These are phyloP conservation scores for Scheffersomyces segobiensis DNA, from an alignment of 1,139 yeast genomes.

Conservation along the genomic window DNA sequence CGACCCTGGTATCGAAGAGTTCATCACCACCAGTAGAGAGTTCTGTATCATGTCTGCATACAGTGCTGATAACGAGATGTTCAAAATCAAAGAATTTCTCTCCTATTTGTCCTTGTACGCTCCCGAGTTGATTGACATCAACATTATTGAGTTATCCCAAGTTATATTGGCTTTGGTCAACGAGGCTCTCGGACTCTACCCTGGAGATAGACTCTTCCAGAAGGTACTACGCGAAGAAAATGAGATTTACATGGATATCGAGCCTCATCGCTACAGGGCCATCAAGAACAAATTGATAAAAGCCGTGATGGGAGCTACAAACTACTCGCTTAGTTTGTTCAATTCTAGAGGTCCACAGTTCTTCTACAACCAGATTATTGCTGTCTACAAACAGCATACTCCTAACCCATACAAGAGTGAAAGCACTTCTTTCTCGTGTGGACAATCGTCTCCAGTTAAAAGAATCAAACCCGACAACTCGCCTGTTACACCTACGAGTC, in stretches of 20 bases:
- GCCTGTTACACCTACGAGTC: background rate
- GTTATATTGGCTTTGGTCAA: slow-evolving; percentile 39
- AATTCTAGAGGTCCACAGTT: slow-evolving; percentile 37
- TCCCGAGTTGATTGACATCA: slow-evolving; percentile 35
- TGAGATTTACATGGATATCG: slow-evolving; percentile 13
- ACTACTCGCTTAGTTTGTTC: slow-evolving; percentile 33
- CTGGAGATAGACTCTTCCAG: slow-evolving; percentile 24
- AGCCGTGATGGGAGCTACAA: slow-evolving; percentile 34
- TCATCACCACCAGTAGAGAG: slow-evolving; percentile 32
- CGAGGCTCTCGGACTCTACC: slow-evolving; percentile 26
- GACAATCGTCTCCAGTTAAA: background rate
- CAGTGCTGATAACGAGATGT: slow-evolving; percentile 25
- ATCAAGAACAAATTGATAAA: slow-evolving; percentile 34
- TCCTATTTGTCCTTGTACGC: slow-evolving; percentile 39
- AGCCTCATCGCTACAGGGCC: slow-evolving; percentile 23
- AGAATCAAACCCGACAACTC: background rate
- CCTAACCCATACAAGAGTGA: slow-evolving; percentile 4
- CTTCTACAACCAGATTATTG: slow-evolving; percentile 23
- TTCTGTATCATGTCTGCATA: slow-evolving; percentile 22
- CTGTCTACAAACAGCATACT: slow-evolving; percentile 14
- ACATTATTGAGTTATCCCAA: slow-evolving; percentile 32
- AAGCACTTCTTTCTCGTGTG: slow-evolving; percentile 7
- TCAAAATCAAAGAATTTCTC: slow-evolving; percentile 39
- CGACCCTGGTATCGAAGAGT: slow-evolving; percentile 61
- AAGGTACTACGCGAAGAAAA: slow-evolving; percentile 6